A percentile compares a stretch with the other conserved stretches of the same genome.
These are phyloP conservation scores for Candida sp. DNA, from an alignment of 1,139 yeast species.

Conservation along the genomic window DNA sequence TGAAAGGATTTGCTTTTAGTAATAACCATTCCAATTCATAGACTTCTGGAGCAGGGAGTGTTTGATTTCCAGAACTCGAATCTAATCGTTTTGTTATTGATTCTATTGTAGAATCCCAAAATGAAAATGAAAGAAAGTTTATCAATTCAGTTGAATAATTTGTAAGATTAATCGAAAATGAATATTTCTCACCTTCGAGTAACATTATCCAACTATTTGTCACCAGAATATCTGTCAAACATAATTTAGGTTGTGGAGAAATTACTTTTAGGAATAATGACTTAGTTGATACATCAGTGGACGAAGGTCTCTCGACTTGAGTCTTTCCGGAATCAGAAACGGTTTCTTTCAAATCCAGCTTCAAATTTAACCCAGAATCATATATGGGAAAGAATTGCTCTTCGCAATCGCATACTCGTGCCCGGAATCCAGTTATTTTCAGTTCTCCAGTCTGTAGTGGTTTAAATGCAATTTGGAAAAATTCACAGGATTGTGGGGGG, in stretches of 20 bases:
- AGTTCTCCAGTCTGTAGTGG: conserved; percentile 30
- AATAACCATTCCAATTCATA: conserved; percentile 76
- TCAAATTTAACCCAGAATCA: conserved; percentile 18
- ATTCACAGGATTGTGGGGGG: conserved; percentile 28
- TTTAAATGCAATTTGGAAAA: conserved; percentile 32
- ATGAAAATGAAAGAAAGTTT: conserved; percentile 57
- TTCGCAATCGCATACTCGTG: conserved; percentile 25
- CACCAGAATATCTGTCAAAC: conserved; percentile 50
- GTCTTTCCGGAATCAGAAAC: conserved; percentile 1
- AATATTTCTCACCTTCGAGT: conserved; percentile 70
- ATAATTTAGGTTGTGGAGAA: conserved; percentile 64
- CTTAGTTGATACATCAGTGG: conserved; percentile 15
- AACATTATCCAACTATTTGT: conserved; percentile 71
- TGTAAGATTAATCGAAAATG: conserved; percentile 49
- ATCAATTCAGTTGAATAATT: conserved; percentile 58
- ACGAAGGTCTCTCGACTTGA: not conserved
- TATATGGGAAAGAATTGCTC: conserved; percentile 28
- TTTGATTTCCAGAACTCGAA: conserved; percentile 22
- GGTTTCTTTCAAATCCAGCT: not conserved
- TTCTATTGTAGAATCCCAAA: conserved; percentile 73
- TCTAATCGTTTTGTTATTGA: conserved; percentile 44
- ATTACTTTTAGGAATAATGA: conserved; percentile 39
- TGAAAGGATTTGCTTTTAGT: conserved; percentile 56
- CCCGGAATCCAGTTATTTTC: conserved; percentile 28
- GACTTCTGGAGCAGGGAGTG: conserved; percentile 55